Conservation (phyloP, 306 rosid species). For the Trifolium subterraneum region DNA sequence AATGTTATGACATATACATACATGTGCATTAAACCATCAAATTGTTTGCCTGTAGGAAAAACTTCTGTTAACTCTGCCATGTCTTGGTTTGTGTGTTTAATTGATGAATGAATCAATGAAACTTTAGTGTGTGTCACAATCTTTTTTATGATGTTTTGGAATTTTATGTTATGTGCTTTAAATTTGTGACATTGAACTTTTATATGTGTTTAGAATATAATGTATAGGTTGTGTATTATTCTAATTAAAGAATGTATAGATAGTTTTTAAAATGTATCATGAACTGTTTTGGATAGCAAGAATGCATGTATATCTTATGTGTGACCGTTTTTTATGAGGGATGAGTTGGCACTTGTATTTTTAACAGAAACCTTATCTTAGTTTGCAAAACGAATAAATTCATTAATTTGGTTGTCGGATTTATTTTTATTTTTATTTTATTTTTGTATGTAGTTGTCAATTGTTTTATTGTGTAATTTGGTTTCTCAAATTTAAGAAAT, state of each 20-base stretch:
- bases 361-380: conserved; percentile 6
- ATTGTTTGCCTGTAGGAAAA: conserved; percentile 20
- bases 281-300: background rate
- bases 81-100: background rate
- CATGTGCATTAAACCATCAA: conserved; percentile 34
- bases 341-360: background rate
- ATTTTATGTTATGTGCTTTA: conserved; percentile 18
- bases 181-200: conserved; percentile 14
- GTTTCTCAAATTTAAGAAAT: too few relatives aligned
- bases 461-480: too few relatives aligned
- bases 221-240: conserved; percentile 28
- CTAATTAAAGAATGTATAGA: conserved; percentile 28
- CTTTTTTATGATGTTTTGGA: background rate
- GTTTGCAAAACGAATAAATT: background rate
- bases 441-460: too few relatives aligned
- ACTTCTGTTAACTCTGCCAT: conserved; percentile 44
- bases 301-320: background rate
- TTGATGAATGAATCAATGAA: background rate
- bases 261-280: conserved; percentile 7
- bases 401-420: background rate
- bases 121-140: conserved; percentile 10
- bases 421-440: too few relatives aligned
- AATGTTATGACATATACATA: conserved; percentile 24
- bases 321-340: background rate
- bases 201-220: background rate